These are phyloP conservation scores for Bertia moriformis DNA, from an alignment of 2,329 filamentous ascomycete species.

Conservation along the genomic window DNA sequence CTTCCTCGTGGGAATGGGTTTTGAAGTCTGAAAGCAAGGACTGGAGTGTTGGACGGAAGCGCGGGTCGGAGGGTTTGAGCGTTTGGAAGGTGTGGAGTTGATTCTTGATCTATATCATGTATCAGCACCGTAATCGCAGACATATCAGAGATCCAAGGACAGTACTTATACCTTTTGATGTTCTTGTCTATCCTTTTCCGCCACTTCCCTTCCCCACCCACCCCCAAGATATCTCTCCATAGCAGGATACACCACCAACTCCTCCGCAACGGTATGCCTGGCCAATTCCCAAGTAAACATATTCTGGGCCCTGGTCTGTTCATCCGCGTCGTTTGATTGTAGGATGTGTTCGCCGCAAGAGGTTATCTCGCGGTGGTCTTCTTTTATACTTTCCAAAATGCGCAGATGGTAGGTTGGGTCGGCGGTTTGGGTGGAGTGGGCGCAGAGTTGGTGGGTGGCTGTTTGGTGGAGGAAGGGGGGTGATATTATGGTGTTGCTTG, in stretches of 20 bases:
- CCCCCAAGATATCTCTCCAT: not conserved
- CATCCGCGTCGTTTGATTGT: slow-evolving; percentile 3
- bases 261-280: slow-evolving; percentile 9
- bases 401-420: slow-evolving; percentile 2
- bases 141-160: not conserved
- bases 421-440: too few species aligned
- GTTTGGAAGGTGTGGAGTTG: not conserved
- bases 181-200: not conserved
- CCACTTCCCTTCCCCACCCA: not conserved
- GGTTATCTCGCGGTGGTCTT: slow-evolving; percentile 9
- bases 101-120: not conserved
- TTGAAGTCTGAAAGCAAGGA: not conserved
- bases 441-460: not conserved
- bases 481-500: not conserved
- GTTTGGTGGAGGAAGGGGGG: not conserved
- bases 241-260: slow-evolving; percentile 21
- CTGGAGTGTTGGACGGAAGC: not conserved
- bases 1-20: not conserved
- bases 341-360: slow-evolving; percentile 8
- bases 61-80: not conserved
- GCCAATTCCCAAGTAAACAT: slow-evolving; percentile 10
- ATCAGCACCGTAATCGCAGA: not conserved
- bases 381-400: slow-evolving; percentile 6
- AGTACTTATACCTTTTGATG: not conserved
- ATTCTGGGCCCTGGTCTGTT: slow-evolving; percentile 6